A percentile compares a stretch with the other conserved stretches of the same genome.
phyloP scores from a whole-genome alignment of 2,329 filamentous ascomycete species.

The Neonectria neomacrospora region DNA sequence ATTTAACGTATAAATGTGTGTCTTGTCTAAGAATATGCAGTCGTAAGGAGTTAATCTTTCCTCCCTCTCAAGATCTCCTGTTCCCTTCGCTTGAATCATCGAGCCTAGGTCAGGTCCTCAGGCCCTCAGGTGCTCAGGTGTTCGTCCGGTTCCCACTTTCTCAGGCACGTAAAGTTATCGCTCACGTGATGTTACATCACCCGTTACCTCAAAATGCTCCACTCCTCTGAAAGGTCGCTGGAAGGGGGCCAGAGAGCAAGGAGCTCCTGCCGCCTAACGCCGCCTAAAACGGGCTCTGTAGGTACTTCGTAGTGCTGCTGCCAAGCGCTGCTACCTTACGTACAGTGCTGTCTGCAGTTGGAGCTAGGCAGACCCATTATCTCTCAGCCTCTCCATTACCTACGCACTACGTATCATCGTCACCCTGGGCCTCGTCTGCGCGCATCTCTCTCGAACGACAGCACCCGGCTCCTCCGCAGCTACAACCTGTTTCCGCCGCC shows the following conservation, averaged over 20 bases:
- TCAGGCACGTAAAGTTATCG: background rate
- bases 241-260: conserved; percentile 24
- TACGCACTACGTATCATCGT: conserved; percentile 42
- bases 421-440: conserved; percentile 43
- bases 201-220: background rate
- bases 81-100: background rate
- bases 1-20: background rate
- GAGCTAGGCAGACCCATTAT: conserved; percentile 37
- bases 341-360: conserved; percentile 33
- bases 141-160: conserved; percentile 5
- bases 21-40: background rate
- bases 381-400: conserved; percentile 46
- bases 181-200: conserved; percentile 35
- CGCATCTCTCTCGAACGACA: conserved; percentile 41
- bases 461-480: conserved; percentile 31
- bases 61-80: background rate
- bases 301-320: conserved; percentile 28
- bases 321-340: conserved; percentile 29
- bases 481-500: conserved; percentile 25
- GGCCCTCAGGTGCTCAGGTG: conserved; percentile 4
- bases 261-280: conserved; percentile 37
- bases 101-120: too few relatives aligned
- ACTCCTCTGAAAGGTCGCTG: background rate
- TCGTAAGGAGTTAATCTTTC: background rate
- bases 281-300: conserved; percentile 19